Evolutionary conservation across 2,329 filamentous ascomycete genomes (phyloP), one percentile per base, ranked within the genome.

Genomic region (Claviceps arundinis): DNA sequence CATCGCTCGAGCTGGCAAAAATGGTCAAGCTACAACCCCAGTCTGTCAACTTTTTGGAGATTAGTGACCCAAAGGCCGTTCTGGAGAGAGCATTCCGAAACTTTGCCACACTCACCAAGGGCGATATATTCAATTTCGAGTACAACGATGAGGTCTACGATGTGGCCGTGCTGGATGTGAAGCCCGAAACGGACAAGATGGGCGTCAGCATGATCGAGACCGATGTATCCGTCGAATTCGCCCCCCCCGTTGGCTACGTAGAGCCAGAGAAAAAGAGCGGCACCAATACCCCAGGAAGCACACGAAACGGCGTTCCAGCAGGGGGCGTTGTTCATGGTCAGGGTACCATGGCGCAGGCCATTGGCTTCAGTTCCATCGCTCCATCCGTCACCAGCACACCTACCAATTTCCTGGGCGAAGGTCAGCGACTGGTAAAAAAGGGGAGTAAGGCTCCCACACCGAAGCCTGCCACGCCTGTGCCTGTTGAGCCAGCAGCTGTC

Each of bases 1-100:
- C 93, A 2, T 91, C 95, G 43, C 79, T 98, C 16, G 87, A 90
- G 49, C 82, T 91, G 0, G 93, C 93, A 37, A 84, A 84, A 57
- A 85, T 95, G 68, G 94, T 98, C 73, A 98, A 98, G 71, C 80
- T 98, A 8, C 91, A 98, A 71, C 88, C 93, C 0, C 93, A 98
- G 70, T 90, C 88, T 22, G 82, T 87, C 50, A 86, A 85, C 60
- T 98, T 98, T 70, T 85, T 98, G 57, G 91, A 97, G 46, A 97
- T 98, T 65, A 91, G 86, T 61, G 93, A 98, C 62, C 93, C 93
- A 22, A 96, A 95, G 70, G 93, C 93, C 42, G 93, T 98, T 13
- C 81, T 98, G 34, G 93, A 98, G 70, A 93, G 93, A 61, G 91
- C 89, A 0, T 96, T 98, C 70, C 84, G 91, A 44, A 94, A 94